Conservation (phyloP, 23 red algal genomes). For the Agarophyton chilense region DNA sequence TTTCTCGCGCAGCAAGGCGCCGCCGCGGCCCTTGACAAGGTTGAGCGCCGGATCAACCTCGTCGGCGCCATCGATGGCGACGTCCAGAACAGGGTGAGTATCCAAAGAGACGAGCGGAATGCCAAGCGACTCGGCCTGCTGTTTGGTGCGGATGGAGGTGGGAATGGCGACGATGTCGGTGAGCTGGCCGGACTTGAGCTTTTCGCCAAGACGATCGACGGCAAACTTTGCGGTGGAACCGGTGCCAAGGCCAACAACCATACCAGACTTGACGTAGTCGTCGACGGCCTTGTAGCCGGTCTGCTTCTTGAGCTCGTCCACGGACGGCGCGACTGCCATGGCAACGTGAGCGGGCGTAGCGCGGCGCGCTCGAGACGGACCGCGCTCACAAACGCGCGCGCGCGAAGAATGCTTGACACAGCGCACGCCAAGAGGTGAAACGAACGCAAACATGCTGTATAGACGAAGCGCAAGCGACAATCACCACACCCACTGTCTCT, state of each 20-base stretch:
- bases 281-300: slow-evolving; percentile 94
- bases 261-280: slow-evolving; percentile 95
- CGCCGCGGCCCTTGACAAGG: slow-evolving; percentile 97
- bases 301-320: slow-evolving; percentile 91
- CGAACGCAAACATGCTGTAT: slow-evolving; percentile 1
- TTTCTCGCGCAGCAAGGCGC: slow-evolving; percentile 95
- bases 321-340: slow-evolving; percentile 42
- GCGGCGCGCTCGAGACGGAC: not conserved
- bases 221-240: slow-evolving; percentile 96
- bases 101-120: slow-evolving; percentile 93
- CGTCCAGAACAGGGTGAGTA: slow-evolving; percentile 90
- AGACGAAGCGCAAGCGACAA: not conserved
- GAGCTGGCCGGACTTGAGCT: slow-evolving; percentile 77
- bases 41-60: slow-evolving; percentile 88
- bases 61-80: slow-evolving; percentile 98
- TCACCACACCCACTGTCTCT: too few relatives aligned
- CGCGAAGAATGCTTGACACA: not conserved
- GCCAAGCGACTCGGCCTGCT: slow-evolving; percentile 84
- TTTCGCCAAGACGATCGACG: slow-evolving; percentile 95
- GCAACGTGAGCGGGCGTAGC: not conserved
- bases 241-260: slow-evolving; percentile 97
- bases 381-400: not conserved
- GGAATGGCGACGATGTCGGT: slow-evolving; percentile 91
- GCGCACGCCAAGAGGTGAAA: not conserved
- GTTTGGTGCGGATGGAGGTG: slow-evolving; percentile 90